These are phyloP conservation scores for Pseudocercospora fijiensis DNA, from an alignment of 2,329 filamentous ascomycete genomes.

Conservation along the genomic window DNA sequence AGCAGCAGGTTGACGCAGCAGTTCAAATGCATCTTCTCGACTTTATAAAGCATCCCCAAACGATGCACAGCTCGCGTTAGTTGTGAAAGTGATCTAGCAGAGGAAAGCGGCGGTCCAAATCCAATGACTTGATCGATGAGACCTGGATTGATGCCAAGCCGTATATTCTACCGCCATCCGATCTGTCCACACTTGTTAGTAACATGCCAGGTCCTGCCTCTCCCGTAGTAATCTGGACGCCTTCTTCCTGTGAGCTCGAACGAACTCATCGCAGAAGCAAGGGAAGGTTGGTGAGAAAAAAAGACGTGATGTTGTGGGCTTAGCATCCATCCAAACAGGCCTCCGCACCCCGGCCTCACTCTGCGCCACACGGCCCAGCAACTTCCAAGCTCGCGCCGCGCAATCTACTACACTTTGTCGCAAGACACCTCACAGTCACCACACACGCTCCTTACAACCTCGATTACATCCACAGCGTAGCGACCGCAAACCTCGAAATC, in stretches of 20 bases:
- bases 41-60: background rate
- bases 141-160: too few species aligned
- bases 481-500: background rate
- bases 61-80: background rate
- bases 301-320: background rate
- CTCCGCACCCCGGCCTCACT: background rate
- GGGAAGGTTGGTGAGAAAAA: background rate
- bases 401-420: constrained; percentile 13
- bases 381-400: constrained; percentile 13
- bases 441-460: background rate
- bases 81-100: too few species aligned
- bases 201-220: background rate
- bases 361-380: constrained; percentile 3
- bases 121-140: too few species aligned
- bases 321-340: background rate
- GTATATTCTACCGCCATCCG: too few species aligned
- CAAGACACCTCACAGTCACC: background rate
- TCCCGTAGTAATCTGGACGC: background rate
- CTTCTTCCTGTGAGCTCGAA: background rate
- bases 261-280: background rate
- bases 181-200: too few species aligned
- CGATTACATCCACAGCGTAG: background rate
- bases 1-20: background rate
- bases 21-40: background rate
- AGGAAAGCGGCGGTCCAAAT: too few species aligned